Base-by-base conservation (phyloP, 1,139 yeast species). In the Debaryomyces udenii region DNA sequence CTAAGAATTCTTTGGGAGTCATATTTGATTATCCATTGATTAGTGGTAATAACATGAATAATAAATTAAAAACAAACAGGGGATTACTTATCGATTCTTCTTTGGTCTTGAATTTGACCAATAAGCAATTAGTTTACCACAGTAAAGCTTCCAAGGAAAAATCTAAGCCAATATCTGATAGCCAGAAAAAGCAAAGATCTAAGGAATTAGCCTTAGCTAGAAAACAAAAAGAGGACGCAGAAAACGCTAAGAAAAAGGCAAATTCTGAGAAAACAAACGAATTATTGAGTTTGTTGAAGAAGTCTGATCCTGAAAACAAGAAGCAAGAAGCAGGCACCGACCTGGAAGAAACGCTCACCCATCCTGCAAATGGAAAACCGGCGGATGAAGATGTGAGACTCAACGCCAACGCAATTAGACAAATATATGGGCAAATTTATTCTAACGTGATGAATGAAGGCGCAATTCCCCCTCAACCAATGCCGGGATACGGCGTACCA, bases 21-120 rank as follows among this genome's bases (percentile, higher is more conserved):
- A 64, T 93, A 31, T 94, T 93, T 70, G 99, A 94, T 57, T 67
- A 74, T 40, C 88, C 91, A 37, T 74, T 93, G 49, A 75, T 89
- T 47, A 86, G 94, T 41, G 98, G 97, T 50, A 85, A 82, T 55
- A 81, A 76, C 24, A 73, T 93, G 67, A 86, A 82, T 50, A 96
- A 95, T 3, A 81, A 88, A 57, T 73, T 90, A 55, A 69, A 66
- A 41, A 78, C 93, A 6, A 86, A 81, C 52, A 82, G 99, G 56
- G 99, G 98, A 13, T 66, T 90, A 51, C 79, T 86, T 20, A 80
- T 93, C 42, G 96, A 88, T 51, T 81, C 96, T 1, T 83, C 94
- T 1, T 76, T 88, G 43, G 83, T 93, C 26, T 74, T 94, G 64
- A 94, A 93, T 58, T 61, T 91, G 42, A 73, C 93, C 7, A 68